A percentile compares a stretch with the other conserved stretches of the same genome.
Evolutionary conservation across 306 rosid genomes (phyloP).

Genomic region (Lathyrus sativus): DNA sequence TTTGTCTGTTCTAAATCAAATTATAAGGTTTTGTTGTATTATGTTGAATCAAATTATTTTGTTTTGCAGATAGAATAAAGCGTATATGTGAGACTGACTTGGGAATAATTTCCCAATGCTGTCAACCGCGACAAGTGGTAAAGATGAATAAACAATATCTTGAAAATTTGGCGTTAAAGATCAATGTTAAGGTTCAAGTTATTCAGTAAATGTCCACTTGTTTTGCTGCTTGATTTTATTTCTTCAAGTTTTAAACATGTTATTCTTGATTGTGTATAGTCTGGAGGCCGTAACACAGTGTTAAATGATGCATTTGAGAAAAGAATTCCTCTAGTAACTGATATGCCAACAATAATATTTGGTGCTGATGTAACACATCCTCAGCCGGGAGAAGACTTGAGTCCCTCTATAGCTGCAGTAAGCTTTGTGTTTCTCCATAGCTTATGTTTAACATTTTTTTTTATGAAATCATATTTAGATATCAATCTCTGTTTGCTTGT

Average conservation of each 20-base stretch:
- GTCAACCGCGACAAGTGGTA: constrained; percentile 47
- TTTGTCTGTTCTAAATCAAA: neutral
- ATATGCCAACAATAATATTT: constrained; percentile 64
- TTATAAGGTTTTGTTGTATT: neutral
- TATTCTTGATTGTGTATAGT: constrained; percentile 43
- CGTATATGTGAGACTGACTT: constrained; percentile 78
- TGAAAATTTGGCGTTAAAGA: constrained; percentile 76
- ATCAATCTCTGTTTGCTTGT: neutral
- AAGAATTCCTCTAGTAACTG: constrained; percentile 57
- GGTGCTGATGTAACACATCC: constrained; percentile 96
- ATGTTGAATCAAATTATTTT: neutral
- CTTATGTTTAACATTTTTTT: neutral
- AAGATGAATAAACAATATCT: constrained; percentile 55
- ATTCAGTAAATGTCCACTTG: neutral
- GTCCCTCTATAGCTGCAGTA: constrained; percentile 92
- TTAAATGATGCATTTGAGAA: constrained; percentile 55
- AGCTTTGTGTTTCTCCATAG: neutral
- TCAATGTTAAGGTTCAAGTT: constrained; percentile 73
- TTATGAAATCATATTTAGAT: neutral
- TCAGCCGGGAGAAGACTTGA: constrained; percentile 62
- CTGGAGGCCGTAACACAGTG: constrained; percentile 71
- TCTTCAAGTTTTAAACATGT: neutral
- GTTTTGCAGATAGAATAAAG: constrained; percentile 61
- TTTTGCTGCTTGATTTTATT: neutral
- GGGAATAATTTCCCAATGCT: constrained; percentile 86